A percentile compares a stretch with the other conserved stretches of the same genome.
phyloP scores from a whole-genome alignment of 257 asterid genomes.

The Fraxinus anomala region DNA sequence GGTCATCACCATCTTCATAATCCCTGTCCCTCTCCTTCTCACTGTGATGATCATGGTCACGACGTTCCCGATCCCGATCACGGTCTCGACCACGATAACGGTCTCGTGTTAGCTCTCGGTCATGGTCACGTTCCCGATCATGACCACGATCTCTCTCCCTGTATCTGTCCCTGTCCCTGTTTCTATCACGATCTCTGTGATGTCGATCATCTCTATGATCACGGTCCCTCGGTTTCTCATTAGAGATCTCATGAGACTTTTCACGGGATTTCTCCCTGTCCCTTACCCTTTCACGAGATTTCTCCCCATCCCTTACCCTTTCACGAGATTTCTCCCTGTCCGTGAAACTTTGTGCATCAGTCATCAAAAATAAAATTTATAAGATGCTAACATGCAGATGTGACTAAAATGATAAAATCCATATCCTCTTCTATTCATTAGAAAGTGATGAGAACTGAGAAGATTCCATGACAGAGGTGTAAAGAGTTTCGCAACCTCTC shows the following conservation, averaged over 20 bases:
- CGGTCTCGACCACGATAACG: conserved; percentile 50
- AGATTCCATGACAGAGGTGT: background rate
- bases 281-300: conserved; percentile 53
- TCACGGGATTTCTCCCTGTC: conserved; percentile 46
- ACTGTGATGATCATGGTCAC: conserved; percentile 22
- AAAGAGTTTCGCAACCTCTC: background rate
- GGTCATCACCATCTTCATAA: conserved; percentile 32
- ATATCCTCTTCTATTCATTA: conserved; percentile 12
- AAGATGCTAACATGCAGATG: background rate
- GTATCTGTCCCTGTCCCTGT: conserved; percentile 61
- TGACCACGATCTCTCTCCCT: conserved; percentile 50
- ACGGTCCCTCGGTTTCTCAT: conserved; percentile 49
- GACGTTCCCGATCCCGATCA: conserved; percentile 30
- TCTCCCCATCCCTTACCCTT: conserved; percentile 29
- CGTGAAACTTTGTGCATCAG: conserved; percentile 31
- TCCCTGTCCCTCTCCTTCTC: conserved; percentile 37
- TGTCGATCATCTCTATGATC: conserved; percentile 53
- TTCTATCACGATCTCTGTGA: conserved; percentile 83
- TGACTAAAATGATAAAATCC: background rate
- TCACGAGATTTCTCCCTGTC: conserved; percentile 17
- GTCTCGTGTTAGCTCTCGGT: conserved; percentile 46
- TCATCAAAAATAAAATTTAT: background rate
- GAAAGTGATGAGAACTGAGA: background rate
- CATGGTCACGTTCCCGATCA: conserved; percentile 29
- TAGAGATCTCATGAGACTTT: conserved; percentile 49